Percentiles rank a stretch among this genome's conserved stretches.
Conservation (phyloP, 805 yeast genomes). For the Nadsonia fulvescens region DNA sequence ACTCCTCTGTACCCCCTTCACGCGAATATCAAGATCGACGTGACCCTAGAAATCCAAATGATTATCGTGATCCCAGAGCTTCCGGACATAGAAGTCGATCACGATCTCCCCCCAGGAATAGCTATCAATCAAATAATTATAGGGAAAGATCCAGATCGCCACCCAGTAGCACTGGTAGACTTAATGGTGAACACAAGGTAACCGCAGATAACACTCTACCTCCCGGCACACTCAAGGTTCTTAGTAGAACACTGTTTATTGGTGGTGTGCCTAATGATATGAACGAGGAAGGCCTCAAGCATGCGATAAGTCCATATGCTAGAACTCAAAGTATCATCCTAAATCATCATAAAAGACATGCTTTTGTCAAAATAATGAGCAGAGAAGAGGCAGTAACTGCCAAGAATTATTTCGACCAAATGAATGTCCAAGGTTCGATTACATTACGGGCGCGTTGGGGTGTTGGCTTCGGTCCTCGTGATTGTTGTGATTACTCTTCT, state of each 20-base stretch:
- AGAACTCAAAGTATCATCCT: conserved; percentile 82
- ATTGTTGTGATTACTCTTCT: conserved; percentile 86
- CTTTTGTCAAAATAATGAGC: conserved; percentile 85
- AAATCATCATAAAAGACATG: conserved; percentile 82
- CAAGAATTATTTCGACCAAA: conserved; percentile 40
- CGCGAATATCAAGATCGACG: too few relatives aligned
- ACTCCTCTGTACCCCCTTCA: too few relatives aligned
- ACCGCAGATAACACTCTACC: conserved; percentile 56
- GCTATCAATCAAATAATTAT: too few relatives aligned
- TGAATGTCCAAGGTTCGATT: conserved; percentile 40
- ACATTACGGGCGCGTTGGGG: conserved; percentile 91
- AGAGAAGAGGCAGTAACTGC: conserved; percentile 82
- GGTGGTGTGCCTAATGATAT: conserved; percentile 82
- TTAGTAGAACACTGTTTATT: conserved; percentile 77
- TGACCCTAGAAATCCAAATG: conserved; percentile 8
- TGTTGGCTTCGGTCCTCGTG: conserved; percentile 97
- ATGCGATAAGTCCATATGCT: conserved; percentile 65
- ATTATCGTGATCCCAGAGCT: conserved; percentile 6
- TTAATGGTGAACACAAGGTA: conserved; percentile 24
- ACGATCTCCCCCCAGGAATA: too few relatives aligned
- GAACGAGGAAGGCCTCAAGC: conserved; percentile 56
- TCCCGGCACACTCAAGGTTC: conserved; percentile 62
- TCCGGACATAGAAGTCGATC: conserved; percentile 7
- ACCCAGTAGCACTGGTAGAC: conserved; percentile 7
- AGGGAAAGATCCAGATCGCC: background rate